phyloP scores from a whole-genome alignment of 495 filamentous ascomycete species.

The Penicillium desertorum region DNA sequence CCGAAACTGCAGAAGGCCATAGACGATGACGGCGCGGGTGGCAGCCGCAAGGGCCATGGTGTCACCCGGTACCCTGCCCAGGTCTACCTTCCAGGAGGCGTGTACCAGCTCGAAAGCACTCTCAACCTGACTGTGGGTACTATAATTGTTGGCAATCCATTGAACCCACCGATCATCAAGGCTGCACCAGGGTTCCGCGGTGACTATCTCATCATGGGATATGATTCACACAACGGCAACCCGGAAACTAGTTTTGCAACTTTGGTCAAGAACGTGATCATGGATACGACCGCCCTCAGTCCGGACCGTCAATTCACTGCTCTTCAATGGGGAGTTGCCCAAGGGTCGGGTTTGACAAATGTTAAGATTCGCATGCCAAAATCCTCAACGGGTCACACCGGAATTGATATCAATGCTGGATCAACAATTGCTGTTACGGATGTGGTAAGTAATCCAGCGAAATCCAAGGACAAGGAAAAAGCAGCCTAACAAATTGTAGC shows the following conservation, averaged over 20 bases:
- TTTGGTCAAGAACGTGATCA: constrained; percentile 42
- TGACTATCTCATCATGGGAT: constrained; percentile 33
- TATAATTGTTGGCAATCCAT: constrained; percentile 44
- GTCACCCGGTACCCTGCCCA: constrained; percentile 50
- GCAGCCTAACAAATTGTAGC: constrained; percentile 28
- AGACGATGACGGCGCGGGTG: constrained; percentile 35
- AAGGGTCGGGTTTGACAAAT: constrained; percentile 72
- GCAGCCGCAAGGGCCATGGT: constrained; percentile 39
- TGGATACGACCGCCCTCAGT: constrained; percentile 39
- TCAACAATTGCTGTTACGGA: constrained; percentile 49
- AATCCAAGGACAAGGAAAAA: background rate
- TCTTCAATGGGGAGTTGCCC: constrained; percentile 65
- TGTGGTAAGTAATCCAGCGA: constrained; percentile 36
- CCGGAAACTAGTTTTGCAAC: constrained; percentile 46
- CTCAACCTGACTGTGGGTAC: constrained; percentile 47
- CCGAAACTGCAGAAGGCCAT: constrained; percentile 39
- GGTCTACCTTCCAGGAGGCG: constrained; percentile 51
- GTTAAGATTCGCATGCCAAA: constrained; percentile 67
- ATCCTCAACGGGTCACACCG: constrained; percentile 54
- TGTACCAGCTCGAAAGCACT: constrained; percentile 41
- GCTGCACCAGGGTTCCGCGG: constrained; percentile 33
- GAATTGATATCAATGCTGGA: constrained; percentile 44
- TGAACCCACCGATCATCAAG: constrained; percentile 38
- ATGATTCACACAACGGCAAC: constrained; percentile 34
- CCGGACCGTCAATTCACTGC: constrained; percentile 35